These are phyloP conservation scores for sunflower (Helianthus annuus) DNA, from an alignment of 129 eudicot genomes.

Conservation along the genomic window HanXRQr2.0-SUNRISE NC_035441.2:159823487-159823986, in stretches of 20 bases:
- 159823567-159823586: constrained; percentile 66
- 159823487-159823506: constrained; percentile 60
- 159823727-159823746: constrained; percentile 55
- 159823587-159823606: constrained; percentile 39
- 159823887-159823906: constrained; percentile 65
- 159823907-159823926: constrained; percentile 42
- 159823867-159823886: constrained; percentile 63
- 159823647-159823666: constrained; percentile 79
- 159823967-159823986: constrained; percentile 64
- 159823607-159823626: constrained; percentile 59
- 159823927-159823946: constrained; percentile 27
- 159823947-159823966: constrained; percentile 63
- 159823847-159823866: constrained; percentile 59
- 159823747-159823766: constrained; percentile 41
- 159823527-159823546: constrained; percentile 73
- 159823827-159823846: constrained; percentile 74
- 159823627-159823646: constrained; percentile 68
- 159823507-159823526: constrained; percentile 54
- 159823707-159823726: constrained; percentile 57
- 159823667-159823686: constrained; percentile 73
- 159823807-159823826: constrained; percentile 84
- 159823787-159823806: constrained; percentile 67
- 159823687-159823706: constrained; percentile 58
- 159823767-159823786: constrained; percentile 79
- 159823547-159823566: constrained; percentile 71